Conservation (phyloP, 2,329 filamentous ascomycete species). For the Epichloe gansuensis region DNA sequence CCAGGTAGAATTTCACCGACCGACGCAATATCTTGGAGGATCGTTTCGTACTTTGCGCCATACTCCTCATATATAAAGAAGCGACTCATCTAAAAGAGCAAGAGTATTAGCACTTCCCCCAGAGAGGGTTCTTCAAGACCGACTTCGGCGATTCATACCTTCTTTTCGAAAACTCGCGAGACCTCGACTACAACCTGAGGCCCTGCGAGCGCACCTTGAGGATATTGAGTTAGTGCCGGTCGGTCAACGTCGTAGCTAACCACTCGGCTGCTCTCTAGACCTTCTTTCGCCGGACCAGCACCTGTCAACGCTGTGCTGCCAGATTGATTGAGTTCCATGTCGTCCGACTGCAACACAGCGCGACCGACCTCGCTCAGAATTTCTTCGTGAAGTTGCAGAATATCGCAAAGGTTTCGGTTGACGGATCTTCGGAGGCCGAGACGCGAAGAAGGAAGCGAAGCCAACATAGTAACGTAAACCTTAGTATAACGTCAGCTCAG, state of each 20-base stretch:
- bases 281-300: neutral
- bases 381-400: conserved; percentile 72
- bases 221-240: conserved; percentile 13
- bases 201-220: conserved; percentile 35
- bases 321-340: conserved; percentile 33
- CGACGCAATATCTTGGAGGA: conserved; percentile 63
- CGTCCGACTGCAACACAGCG: conserved; percentile 56
- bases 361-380: conserved; percentile 63
- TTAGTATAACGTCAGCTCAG: conserved; percentile 21
- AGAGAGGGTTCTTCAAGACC: neutral
- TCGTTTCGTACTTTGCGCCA: conserved; percentile 74
- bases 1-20: conserved; percentile 55
- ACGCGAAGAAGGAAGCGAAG: conserved; percentile 55
- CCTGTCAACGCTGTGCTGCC: conserved; percentile 29
- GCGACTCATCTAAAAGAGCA: conserved; percentile 45
- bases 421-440: conserved; percentile 56
- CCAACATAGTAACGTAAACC: conserved; percentile 65
- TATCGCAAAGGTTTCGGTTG: conserved; percentile 64
- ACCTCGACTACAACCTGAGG: conserved; percentile 47
- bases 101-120: neutral
- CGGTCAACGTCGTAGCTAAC: conserved; percentile 24
- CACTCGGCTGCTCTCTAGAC: neutral
- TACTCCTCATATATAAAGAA: conserved; percentile 90
- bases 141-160: conserved; percentile 27
- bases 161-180: conserved; percentile 46